Conservation (phyloP, 495 filamentous ascomycete genomes). For the Annulohypoxylon maeteangense region DNA sequence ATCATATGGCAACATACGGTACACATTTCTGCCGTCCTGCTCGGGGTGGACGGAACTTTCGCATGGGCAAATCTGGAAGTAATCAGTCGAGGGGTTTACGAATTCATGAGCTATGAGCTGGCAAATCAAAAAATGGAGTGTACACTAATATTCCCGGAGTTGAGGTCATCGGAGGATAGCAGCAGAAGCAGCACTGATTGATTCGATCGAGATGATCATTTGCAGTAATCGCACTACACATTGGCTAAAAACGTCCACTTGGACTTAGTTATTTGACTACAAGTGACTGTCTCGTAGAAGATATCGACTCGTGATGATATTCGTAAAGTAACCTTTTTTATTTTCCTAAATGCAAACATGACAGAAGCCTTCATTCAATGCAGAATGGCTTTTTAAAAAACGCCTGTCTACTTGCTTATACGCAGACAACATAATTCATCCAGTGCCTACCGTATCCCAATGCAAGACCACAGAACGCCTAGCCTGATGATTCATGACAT, state of each 20-base stretch:
- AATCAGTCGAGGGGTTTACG: conserved; percentile 10
- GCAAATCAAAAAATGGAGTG: neutral
- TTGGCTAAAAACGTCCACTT: neutral
- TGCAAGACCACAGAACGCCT: conserved; percentile 32
- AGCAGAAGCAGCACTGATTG: too few species aligned
- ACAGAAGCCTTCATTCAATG: neutral
- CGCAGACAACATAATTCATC: conserved; percentile 3
- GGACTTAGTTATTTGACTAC: neutral
- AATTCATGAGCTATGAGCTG: neutral
- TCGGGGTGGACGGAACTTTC: neutral
- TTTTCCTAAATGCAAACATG: neutral
- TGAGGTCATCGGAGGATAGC: neutral
- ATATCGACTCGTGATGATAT: neutral
- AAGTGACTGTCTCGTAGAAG: neutral
- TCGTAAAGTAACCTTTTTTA: neutral
- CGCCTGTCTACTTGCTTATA: conserved; percentile 10
- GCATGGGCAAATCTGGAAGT: conserved; percentile 4
- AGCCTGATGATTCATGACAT: conserved; percentile 22
- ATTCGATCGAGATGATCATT: conserved; percentile 2
- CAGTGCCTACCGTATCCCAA: neutral
- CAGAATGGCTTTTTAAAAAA: neutral
- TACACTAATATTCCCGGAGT: conserved; percentile 4
- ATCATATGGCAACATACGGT: conserved; percentile 6
- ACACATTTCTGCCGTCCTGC: neutral
- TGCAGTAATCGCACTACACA: neutral